These are phyloP conservation scores for Tricholoma matsutake DNA, from an alignment of 768 basidiomycete species.

Conservation along the genomic window DNA sequence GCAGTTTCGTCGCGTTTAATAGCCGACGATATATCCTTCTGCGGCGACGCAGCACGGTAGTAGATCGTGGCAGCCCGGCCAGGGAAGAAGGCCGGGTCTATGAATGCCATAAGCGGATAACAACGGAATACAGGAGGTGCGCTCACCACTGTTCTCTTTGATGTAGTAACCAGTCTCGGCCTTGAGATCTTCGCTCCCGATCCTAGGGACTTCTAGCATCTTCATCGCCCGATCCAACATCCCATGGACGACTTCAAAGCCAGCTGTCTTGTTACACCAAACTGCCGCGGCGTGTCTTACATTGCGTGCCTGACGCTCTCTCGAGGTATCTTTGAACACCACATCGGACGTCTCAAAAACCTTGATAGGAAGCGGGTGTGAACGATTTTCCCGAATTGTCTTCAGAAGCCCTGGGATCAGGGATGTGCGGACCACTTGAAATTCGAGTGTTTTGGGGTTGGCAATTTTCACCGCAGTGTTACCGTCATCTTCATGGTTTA, in stretches of 20 bases:
- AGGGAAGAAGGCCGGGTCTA: slow-evolving; percentile 94
- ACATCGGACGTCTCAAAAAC: slow-evolving; percentile 95
- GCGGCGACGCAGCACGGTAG: slow-evolving; percentile 60
- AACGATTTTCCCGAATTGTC: slow-evolving; percentile 94
- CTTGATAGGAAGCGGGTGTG: slow-evolving; percentile 86
- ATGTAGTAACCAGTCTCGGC: slow-evolving; percentile 87
- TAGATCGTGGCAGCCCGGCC: slow-evolving; percentile 91
- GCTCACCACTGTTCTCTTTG: slow-evolving; percentile 76
- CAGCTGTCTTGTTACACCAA: slow-evolving; percentile 96
- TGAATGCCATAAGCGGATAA: not conserved
- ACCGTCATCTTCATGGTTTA: slow-evolving; percentile 84
- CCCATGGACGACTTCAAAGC: slow-evolving; percentile 96
- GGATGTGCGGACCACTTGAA: slow-evolving; percentile 96
- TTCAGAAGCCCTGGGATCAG: slow-evolving; percentile 95
- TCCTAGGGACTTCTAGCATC: slow-evolving; percentile 88
- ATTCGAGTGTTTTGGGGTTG: slow-evolving; percentile 97
- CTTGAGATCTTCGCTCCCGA: slow-evolving; percentile 52
- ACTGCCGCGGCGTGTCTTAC: slow-evolving; percentile 85
- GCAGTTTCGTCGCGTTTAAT: slow-evolving; percentile 43
- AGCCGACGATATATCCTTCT: slow-evolving; percentile 28
- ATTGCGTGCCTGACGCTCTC: slow-evolving; percentile 86
- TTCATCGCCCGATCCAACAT: slow-evolving; percentile 93
- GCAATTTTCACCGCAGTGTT: slow-evolving; percentile 85
- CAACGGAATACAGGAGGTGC: not conserved
- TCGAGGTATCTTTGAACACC: slow-evolving; percentile 76